Evolutionary conservation across 192 early-diverging fungal species (phyloP), one percentile per base, ranked within the genome.

Genomic region (Coemansia aciculifera): DNA sequence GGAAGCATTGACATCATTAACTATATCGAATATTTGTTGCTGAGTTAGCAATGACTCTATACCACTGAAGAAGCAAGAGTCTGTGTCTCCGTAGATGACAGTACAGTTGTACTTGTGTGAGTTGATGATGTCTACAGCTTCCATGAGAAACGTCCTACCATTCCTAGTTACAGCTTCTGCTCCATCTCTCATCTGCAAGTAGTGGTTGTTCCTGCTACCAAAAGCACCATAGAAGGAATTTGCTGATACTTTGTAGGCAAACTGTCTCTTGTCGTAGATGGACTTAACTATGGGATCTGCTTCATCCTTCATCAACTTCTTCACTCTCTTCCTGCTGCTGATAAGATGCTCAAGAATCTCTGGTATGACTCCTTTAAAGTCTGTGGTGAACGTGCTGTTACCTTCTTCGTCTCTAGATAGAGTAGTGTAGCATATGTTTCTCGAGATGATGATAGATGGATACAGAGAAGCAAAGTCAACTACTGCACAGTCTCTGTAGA

Each of bases 161-260:
- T 48, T 56, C 2, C 23, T 36, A 37, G 71, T 73, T 24, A 73
- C 66, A 19, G 23, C 21, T 21, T 52, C 39, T 11, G 71, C 71
- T 46, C 46, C 71, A 34, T 44, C 27, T 31, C 29, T 31, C 38
- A 73, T 48, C 48, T 73, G 64, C 31, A 73, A 48, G 38, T 68
- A 68, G 10, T 60, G 13, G 32, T 46, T 43, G 32, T 63, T 51
- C 44, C 66, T 66, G 48, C 36, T 56, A 29, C 71, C 71, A 38
- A 73, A 73, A 1, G 66, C 71, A 62, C 71, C 71, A 66, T 73
- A 73, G 63, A 73, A 67, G 13, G 71, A 73, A 48, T 73, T 73
- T 34, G 71, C 64, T 21, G 36, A 66, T 32, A 73, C 61, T 10
- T 73, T 73, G 42, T 62, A 67, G 13, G 71, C 71, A 49, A 67